Conservation (phyloP, 2,329 filamentous ascomycete species). For the Ceratocystiopsis minuta region DNA sequence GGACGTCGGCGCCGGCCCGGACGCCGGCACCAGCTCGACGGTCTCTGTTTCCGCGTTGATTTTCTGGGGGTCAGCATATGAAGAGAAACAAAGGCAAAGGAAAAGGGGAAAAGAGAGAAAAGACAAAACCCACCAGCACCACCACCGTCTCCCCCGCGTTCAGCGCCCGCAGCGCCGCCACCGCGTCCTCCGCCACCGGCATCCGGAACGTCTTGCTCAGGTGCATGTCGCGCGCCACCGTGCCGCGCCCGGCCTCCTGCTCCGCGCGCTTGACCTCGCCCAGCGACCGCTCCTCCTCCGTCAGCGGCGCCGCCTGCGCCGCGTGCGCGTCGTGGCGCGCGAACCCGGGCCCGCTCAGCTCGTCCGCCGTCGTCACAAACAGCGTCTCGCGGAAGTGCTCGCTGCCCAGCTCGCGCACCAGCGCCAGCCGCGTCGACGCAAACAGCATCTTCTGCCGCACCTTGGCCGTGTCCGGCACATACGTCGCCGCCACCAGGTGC, state of each 20-base stretch:
- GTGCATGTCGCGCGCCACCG: slow-evolving; percentile 38
- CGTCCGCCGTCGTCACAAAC: slow-evolving; percentile 50
- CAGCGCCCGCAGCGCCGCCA: slow-evolving; percentile 44
- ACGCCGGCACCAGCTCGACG: slow-evolving; percentile 40
- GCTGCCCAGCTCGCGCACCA: slow-evolving; percentile 58
- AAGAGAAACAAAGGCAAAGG: too few relatives aligned
- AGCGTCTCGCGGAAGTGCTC: slow-evolving; percentile 65
- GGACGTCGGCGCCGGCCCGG: slow-evolving; percentile 30
- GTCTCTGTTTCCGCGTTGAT: slow-evolving; percentile 54
- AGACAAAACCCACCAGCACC: slow-evolving; percentile 39
- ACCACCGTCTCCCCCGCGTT: slow-evolving; percentile 36
- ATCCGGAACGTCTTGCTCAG: slow-evolving; percentile 38
- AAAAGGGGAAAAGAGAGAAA: too few relatives aligned
- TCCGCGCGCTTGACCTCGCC: slow-evolving; percentile 59
- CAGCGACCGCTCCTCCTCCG: slow-evolving; percentile 56
- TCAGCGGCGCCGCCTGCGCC: slow-evolving; percentile 49
- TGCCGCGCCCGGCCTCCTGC: slow-evolving; percentile 54
- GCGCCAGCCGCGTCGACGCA: slow-evolving; percentile 56
- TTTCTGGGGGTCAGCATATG: slow-evolving; percentile 28
- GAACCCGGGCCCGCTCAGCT: slow-evolving; percentile 54
- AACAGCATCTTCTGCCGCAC: slow-evolving; percentile 81
- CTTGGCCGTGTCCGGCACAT: slow-evolving; percentile 60
- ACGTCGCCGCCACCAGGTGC: slow-evolving; percentile 53
- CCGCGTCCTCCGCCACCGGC: slow-evolving; percentile 43
- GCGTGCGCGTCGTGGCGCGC: slow-evolving; percentile 52